Evolutionary conservation across 2,329 filamentous ascomycete species (phyloP).

Genomic region (Chrysoporthe austroafricana): DNA sequence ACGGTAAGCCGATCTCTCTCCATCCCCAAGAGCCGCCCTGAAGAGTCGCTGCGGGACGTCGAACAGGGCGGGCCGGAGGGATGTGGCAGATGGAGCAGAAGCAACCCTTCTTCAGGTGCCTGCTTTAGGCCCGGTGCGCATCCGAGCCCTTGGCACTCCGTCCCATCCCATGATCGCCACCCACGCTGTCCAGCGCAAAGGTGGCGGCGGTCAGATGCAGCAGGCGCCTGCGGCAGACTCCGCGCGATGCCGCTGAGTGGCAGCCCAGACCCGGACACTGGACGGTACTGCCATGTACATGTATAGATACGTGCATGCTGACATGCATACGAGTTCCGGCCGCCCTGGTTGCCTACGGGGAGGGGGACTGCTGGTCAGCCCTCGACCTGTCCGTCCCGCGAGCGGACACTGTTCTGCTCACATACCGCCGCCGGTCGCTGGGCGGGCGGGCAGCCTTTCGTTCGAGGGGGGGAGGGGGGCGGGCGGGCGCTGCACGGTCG

Average conservation of each 20-base stretch:
- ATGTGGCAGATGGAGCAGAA: not conserved
- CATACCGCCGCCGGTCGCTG: not conserved
- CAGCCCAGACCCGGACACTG: not conserved
- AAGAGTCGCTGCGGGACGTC: not conserved
- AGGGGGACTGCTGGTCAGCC: not conserved
- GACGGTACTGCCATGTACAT: not conserved
- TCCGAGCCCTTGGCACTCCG: not conserved
- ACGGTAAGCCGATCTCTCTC: too few relatives aligned
- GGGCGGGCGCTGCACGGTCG: not conserved
- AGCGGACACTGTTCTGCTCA: not conserved
- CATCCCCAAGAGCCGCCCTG: too few relatives aligned
- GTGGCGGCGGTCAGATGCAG: slow-evolving; percentile 16
- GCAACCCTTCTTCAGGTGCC: not conserved
- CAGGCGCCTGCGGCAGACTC: not conserved
- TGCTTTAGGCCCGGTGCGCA: not conserved
- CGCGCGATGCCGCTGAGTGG: not conserved
- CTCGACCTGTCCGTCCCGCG: too few relatives aligned
- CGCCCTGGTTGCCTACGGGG: too few relatives aligned
- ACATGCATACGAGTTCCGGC: too few relatives aligned
- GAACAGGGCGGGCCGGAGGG: not conserved
- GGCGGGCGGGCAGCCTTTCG: too few relatives aligned
- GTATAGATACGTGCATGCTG: not conserved
- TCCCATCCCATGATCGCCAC: not conserved
- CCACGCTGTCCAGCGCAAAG: slow-evolving; percentile 8
- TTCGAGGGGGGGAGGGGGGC: not conserved